Evolutionary conservation across 371 early-diverging fungal genomes (phyloP), one percentile per base, ranked within the genome.

Genomic region (Mucor saturninus): DNA sequence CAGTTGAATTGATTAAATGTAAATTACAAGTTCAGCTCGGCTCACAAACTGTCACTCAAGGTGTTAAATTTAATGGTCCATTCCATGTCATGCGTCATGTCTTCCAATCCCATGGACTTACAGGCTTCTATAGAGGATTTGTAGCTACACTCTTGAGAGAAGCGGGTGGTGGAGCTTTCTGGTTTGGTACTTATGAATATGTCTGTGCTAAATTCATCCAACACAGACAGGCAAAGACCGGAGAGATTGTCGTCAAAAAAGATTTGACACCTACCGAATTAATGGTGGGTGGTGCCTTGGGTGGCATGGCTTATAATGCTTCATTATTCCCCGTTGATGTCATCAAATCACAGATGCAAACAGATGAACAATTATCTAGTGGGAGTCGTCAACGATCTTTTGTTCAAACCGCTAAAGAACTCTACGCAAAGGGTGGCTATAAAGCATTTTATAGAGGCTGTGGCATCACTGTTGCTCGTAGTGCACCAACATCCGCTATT

Each of bases 1-100:
- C 98, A 0, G 88, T 98, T 5, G 98, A 98, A 77, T 82, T 98
- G 32, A 88, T 98, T 54, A 98, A 98, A 73, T 97, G 97, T 83
- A 91, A 93, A 70, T 73, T 97, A 64, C 98, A 98, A 76, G 96
- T 96, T 4, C 95, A 95, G 48, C 83, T 91, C 15, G 70, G 65
- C 1, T 43, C 28, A 50, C 71, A 52, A 64, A 14, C 48, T 64
- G 65, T 52, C 5, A 62, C 45, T 10, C 54, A 58, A 14, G 68
- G 63, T 10, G 63, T 67, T 2, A 40, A 82, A 79, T 65, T 80
- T 67, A 51, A 42, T 6, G 95, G 95, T 5, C 95, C 98, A 0
- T 52, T 91, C 1, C 82, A 88, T 58, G 91, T 95, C 8, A 84
- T 94, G 43, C 57, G 67, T 9, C 84, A 88, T 51, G 87, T 90